Conservation (phyloP, 345 rosid species). For the Rhodamnia argentea region DNA sequence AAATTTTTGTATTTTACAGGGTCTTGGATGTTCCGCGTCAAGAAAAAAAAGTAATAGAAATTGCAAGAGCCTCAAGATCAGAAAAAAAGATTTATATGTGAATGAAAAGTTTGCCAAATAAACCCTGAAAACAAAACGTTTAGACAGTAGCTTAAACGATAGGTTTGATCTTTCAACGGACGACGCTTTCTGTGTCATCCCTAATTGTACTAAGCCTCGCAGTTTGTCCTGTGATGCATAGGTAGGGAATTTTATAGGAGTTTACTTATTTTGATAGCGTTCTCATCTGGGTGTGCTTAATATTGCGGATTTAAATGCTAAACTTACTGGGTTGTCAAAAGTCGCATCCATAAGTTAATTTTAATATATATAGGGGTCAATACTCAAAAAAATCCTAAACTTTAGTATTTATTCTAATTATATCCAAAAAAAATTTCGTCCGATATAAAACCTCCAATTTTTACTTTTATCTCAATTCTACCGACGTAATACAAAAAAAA, state of each 20-base stretch:
- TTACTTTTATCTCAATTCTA: no score
- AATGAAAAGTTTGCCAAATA: background rate
- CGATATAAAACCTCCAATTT: no score
- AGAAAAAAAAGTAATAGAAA: background rate
- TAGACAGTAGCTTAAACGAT: background rate
- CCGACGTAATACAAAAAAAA: no score
- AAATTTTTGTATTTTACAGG: background rate
- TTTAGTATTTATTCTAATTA: no score
- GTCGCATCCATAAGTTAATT: no score
- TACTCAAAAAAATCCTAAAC: no score
- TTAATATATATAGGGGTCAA: no score
- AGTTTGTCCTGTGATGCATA: background rate
- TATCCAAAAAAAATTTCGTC: no score
- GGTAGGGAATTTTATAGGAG: background rate
- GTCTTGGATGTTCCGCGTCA: background rate
- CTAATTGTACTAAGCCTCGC: background rate
- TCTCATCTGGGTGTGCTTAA: background rate
- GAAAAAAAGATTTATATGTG: background rate
- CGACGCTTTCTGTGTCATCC: background rate
- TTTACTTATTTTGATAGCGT: background rate
- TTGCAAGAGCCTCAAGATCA: background rate
- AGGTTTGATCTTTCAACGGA: background rate
- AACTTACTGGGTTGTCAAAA: background rate
- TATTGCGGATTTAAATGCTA: background rate
- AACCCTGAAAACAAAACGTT: background rate